Evolutionary conservation across 148 eudicot genomes (phyloP).

Genomic region (Vaccinium darrowii): DNA sequence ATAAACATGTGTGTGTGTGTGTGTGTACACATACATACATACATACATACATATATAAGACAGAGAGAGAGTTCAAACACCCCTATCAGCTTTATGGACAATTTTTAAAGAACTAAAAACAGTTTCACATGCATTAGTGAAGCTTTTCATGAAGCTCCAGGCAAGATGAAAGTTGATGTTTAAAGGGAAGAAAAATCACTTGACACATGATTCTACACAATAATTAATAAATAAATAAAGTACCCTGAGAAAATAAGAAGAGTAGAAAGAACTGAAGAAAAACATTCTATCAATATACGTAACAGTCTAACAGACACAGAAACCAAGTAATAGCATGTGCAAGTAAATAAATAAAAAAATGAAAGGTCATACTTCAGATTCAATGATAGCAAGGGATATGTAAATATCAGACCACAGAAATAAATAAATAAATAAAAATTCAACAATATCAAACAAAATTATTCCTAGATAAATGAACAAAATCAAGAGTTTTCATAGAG

Average conservation of each 20-base stretch:
- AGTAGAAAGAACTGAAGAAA: not conserved
- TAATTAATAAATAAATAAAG: not conserved
- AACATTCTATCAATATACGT: not conserved
- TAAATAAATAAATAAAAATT: too few species aligned
- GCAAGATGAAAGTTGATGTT: not conserved
- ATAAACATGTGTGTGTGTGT: too few species aligned
- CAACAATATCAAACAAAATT: too few species aligned
- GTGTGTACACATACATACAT: too few species aligned
- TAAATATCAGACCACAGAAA: not conserved
- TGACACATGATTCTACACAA: not conserved
- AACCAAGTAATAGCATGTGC: slow-evolving; percentile 9
- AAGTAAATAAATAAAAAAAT: not conserved
- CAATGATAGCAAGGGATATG: not conserved
- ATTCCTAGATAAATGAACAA: not conserved
- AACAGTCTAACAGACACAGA: not conserved
- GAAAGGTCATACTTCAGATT: not conserved
- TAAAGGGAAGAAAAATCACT: not conserved
- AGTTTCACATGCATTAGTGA: not conserved
- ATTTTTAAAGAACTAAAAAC: not conserved
- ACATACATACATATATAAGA: not conserved
- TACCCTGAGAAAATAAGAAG: not conserved
- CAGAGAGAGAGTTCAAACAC: not conserved
- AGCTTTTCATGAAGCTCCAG: not conserved
- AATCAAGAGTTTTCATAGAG: not conserved
- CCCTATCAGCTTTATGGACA: not conserved